These are phyloP conservation scores for Mycena pura DNA, from an alignment of 768 basidiomycete species.

Conservation along the genomic window DNA sequence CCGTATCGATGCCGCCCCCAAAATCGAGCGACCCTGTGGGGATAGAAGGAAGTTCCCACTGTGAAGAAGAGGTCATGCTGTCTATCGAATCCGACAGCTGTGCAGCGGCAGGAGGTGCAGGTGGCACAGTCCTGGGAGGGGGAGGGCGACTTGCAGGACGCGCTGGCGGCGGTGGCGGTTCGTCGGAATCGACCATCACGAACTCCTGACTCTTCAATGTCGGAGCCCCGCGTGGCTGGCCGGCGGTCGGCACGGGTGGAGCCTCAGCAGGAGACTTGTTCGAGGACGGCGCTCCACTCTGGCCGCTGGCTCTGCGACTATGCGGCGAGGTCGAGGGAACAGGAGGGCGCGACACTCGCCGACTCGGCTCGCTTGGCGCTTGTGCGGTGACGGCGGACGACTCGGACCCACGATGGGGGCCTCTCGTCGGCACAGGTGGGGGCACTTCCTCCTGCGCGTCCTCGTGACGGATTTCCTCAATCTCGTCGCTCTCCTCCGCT, in stretches of 20 bases:
- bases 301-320: slow-evolving; percentile 47
- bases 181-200: slow-evolving; percentile 62
- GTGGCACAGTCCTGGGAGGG: slow-evolving; percentile 48
- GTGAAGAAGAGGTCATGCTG: slow-evolving; percentile 46
- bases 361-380: slow-evolving; percentile 32
- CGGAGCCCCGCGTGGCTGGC: slow-evolving; percentile 32
- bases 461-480: slow-evolving; percentile 69
- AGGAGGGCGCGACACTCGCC: slow-evolving; percentile 45
- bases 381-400: slow-evolving; percentile 36
- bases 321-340: slow-evolving; percentile 43
- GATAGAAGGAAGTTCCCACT: slow-evolving; percentile 73
- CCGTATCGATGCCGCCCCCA: slow-evolving; percentile 40
- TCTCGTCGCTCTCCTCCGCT: slow-evolving; percentile 69
- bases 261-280: slow-evolving; percentile 47
- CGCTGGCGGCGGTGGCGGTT: slow-evolving; percentile 50
- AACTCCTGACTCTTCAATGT: slow-evolving; percentile 47
- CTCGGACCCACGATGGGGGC: slow-evolving; percentile 36
- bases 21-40: slow-evolving; percentile 63
- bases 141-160: slow-evolving; percentile 40
- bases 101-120: slow-evolving; percentile 39
- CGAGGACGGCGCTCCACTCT: slow-evolving; percentile 38
- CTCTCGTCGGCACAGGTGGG: slow-evolving; percentile 63
- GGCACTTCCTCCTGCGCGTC: slow-evolving; percentile 60
- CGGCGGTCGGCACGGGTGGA: slow-evolving; percentile 20
- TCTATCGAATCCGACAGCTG: slow-evolving; percentile 35